Evolutionary conservation across 495 filamentous ascomycete species (phyloP), one percentile per base, ranked within the genome.

Genomic region (Podospora didyma): DNA sequence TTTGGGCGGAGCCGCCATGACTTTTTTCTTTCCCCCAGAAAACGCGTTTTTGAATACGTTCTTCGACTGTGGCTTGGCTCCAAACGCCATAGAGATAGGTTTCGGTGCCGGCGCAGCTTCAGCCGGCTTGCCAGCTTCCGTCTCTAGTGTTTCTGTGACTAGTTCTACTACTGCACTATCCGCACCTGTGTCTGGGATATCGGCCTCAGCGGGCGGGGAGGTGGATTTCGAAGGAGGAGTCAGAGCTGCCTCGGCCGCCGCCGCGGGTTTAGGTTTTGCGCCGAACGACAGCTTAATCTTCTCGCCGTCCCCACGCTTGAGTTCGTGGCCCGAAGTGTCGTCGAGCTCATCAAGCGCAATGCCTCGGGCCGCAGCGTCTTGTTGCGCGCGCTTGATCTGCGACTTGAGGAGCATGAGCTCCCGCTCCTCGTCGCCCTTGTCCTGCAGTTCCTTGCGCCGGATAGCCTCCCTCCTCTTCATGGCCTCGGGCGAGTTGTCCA

Each of bases 401-500:
- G 87, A 85, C 70, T 76, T 77, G 46, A 99, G 86, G 68, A 88
- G 64, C 63, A 74, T 81, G 71, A 44, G 35, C 20, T 44, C 94
- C 52, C 89, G 70, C 67, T 95, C 88, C 69, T 96, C 95, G 62
- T 96, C 92, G 1, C 90, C 92, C 62, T 86, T 88, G 62, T 96
- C 90, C 70, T 87, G 83, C 59, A 86, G 75, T 68, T 97, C 92
- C 72, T 89, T 91, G 70, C 86, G 85, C 64, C 88, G 72, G 35
- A 96, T 77, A 21, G 88, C 90, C 56, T 97, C 92, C 46, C 87
- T 79, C 49, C 90, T 75, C 63, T 82, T 76, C 66, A 97, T 73
- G 0, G 90, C 89, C 50, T 96, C 92, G 0, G 91, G 89, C 28
- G 82, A 87, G 62, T 92, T 89, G 71, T 99, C 93, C 28, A 97